phyloP scores from a whole-genome alignment of 768 basidiomycete genomes.

The Tephrocybe sp. region DNA sequence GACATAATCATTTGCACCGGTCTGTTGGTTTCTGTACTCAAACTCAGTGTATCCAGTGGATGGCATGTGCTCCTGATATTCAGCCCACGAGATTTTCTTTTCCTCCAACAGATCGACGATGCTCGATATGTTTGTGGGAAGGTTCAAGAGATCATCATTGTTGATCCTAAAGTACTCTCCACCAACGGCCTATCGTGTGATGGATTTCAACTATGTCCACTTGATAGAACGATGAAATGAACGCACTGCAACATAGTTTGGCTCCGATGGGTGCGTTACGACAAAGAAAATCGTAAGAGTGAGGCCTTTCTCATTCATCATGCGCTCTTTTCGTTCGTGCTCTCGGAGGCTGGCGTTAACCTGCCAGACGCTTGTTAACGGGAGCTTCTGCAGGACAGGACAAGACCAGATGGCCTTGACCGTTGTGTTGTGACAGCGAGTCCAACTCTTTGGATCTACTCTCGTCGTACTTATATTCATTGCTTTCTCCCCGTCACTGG shows the following conservation, averaged over 20 bases:
- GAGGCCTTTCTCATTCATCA: no score
- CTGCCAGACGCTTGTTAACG: no score
- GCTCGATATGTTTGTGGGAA: conserved; percentile 51
- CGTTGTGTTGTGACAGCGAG: no score
- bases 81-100: conserved; percentile 55
- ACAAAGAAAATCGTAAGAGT: no score
- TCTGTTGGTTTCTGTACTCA: conserved; percentile 25
- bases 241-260: conserved; percentile 49
- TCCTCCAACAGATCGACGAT: conserved; percentile 59
- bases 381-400: no score
- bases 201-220: conserved; percentile 17
- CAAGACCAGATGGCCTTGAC: no score
- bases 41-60: conserved; percentile 43
- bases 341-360: no score
- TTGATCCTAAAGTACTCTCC: conserved; percentile 34
- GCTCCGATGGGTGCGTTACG: no score
- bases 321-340: no score
- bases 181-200: conserved; percentile 8
- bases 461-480: no score
- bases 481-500: no score
- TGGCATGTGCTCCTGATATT: conserved; percentile 62
- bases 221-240: conserved; percentile 5
- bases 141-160: conserved; percentile 35
- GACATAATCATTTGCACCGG: conserved; percentile 26
- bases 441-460: no score